These are phyloP conservation scores for Diatrype stigma DNA, from an alignment of 2,329 filamentous ascomycete genomes.

Conservation along the genomic window DNA sequence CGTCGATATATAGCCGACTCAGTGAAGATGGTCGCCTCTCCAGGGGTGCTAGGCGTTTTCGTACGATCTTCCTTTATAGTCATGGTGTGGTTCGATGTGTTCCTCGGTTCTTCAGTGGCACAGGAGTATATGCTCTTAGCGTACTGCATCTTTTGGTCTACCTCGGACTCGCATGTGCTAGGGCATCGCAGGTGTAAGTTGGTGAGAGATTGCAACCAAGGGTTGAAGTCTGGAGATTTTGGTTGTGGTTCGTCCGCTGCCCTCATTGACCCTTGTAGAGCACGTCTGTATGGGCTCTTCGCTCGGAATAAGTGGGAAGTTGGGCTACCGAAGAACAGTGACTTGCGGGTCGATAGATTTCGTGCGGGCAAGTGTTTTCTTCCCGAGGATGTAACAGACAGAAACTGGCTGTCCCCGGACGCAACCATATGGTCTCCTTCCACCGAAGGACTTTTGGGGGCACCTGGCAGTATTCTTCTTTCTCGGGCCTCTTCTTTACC, in stretches of 20 bases:
- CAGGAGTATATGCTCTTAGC: conserved; percentile 49
- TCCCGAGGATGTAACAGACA: conserved; percentile 3
- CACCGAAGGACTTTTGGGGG: background rate
- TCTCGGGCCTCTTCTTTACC: background rate
- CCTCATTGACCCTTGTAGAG: conserved; percentile 43
- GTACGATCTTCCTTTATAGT: conserved; percentile 12
- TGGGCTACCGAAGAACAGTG: conserved; percentile 50
- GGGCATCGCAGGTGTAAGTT: conserved; percentile 36
- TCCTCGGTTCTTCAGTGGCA: conserved; percentile 17
- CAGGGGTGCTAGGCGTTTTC: conserved; percentile 17
- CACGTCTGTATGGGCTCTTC: conserved; percentile 52
- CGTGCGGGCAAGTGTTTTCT: conserved; percentile 20
- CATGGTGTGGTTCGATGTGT: conserved; percentile 6
- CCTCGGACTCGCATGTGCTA: conserved; percentile 36
- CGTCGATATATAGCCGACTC: conserved; percentile 26
- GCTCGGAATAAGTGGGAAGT: conserved; percentile 49
- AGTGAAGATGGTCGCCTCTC: conserved; percentile 32
- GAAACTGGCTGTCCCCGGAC: background rate
- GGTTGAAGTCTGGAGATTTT: conserved; percentile 27
- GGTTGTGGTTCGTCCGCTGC: conserved; percentile 22
- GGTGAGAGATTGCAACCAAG: conserved; percentile 38
- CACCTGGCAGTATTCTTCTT: background rate
- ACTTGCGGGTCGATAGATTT: conserved; percentile 37
- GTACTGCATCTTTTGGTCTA: conserved; percentile 33
- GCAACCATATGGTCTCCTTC: conserved; percentile 17